Evolutionary conservation across 208 protist genomes (phyloP), one percentile per base, ranked within the genome.

Genomic region (Phytomonas francai): DNA sequence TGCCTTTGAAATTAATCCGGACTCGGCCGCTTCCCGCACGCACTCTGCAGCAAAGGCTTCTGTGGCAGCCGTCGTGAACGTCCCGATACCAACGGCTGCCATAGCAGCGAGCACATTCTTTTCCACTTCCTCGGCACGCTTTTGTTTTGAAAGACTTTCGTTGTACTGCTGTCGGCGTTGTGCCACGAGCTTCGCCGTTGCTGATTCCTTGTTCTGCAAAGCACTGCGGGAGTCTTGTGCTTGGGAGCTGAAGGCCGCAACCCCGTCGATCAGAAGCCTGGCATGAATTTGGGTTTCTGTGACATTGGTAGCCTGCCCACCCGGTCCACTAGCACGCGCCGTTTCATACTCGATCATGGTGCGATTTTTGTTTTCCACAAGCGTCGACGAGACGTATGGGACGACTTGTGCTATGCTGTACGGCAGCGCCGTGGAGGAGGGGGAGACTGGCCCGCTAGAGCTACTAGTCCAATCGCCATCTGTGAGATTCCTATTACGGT

Each of bases 231-330:
- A 92, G 76, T 97, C 88, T 66, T 97, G 92, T 14, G 87, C 75
- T 74, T 91, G 83, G 8, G 89, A 85, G 2, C 78, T 83, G 78
- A 78, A 92, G 32, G 85, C 81, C 11, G 63, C 5, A 29, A 56
- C 67, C n/a, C 88, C 89, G 70, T 97, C 88, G 62, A 97, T 89
- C 28, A 16, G 58, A 51, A 95, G 72, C 75, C 84, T 85, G n/a
- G 88, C 88, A 51, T 84, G 87, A 27, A 97, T 79, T 67, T 95
- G 92, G 16, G 89, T 97, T 74, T 97, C 89, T 0, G 85, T 76
- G 2, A 95, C 89, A 62, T 97, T 97, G 3, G 78, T 80, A 4
- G 92, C 89, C 72, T 97, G 92, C 36, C 92, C 92, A 31, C 92
- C 92, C 0, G 92, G 92, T 16, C 88, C 88, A 68, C 87, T 92